phyloP scores from a whole-genome alignment of 2,329 filamentous ascomycete species.

The Pseudogymnoascus sp. region DNA sequence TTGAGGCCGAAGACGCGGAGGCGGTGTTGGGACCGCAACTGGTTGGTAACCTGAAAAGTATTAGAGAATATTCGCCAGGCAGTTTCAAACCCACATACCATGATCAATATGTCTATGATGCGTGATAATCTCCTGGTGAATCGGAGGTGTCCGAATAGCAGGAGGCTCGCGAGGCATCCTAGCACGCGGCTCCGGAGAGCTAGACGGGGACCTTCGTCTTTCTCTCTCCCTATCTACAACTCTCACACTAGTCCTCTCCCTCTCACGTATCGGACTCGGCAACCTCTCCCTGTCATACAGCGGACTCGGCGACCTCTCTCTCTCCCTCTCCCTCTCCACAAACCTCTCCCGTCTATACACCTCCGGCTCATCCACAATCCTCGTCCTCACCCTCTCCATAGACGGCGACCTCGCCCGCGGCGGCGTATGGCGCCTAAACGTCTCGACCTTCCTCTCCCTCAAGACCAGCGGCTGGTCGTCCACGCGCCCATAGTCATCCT shows the following conservation, averaged over 20 bases:
- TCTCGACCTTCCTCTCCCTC: constrained; percentile 4
- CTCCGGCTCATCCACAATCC: constrained; percentile 2
- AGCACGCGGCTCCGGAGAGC: neutral
- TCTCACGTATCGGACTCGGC: constrained; percentile 18
- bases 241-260: constrained; percentile 34
- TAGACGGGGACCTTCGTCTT: constrained; percentile 30
- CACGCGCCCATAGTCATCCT: constrained; percentile 2
- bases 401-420: neutral
- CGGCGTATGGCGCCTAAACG: neutral
- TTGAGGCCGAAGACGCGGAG: constrained; percentile 39
- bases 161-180: constrained; percentile 44
- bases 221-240: constrained; percentile 38
- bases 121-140: constrained; percentile 82
- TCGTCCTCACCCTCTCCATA: neutral
- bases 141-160: constrained; percentile 65
- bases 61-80: constrained; percentile 20
- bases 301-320: constrained; percentile 7
- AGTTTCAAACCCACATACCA: constrained; percentile 44
- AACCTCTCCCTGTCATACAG: constrained; percentile 32
- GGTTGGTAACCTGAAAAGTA: constrained; percentile 26
- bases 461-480: constrained; percentile 9
- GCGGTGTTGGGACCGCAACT: constrained; percentile 22
- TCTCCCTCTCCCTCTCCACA: constrained; percentile 8
- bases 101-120: constrained; percentile 84
- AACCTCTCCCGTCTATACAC: neutral